Conservation (phyloP, 2,329 filamentous ascomycete genomes). For the Teratosphaeria nubilosa region DNA sequence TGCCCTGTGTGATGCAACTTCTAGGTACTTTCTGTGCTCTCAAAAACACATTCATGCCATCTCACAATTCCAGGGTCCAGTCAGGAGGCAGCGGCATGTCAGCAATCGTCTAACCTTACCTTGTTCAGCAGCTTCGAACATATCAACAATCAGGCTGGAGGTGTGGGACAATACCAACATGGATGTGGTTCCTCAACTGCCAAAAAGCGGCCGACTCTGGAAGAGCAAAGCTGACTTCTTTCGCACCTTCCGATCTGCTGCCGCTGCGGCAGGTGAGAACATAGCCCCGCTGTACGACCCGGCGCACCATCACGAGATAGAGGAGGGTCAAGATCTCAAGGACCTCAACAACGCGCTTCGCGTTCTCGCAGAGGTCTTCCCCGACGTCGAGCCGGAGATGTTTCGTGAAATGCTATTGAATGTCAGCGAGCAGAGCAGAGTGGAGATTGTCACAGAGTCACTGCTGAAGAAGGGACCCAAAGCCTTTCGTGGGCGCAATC, state of each 20-base stretch:
- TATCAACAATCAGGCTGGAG: background rate
- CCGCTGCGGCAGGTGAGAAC: slow-evolving; percentile 14
- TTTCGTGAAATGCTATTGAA: slow-evolving; percentile 70
- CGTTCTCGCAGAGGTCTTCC: slow-evolving; percentile 62
- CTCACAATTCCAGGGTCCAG: background rate
- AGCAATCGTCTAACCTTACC: background rate
- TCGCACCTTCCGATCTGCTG: slow-evolving; percentile 19
- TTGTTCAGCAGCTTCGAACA: background rate
- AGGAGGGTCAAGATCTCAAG: slow-evolving; percentile 48
- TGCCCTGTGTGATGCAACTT: background rate
- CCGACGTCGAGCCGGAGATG: slow-evolving; percentile 70
- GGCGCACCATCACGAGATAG: slow-evolving; percentile 4
- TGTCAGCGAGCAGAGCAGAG: slow-evolving; percentile 64
- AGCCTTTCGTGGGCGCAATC: slow-evolving; percentile 59
- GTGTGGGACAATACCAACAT: slow-evolving; percentile 6
- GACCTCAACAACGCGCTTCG: slow-evolving; percentile 62
- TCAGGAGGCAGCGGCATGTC: background rate
- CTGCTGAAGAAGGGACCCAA: slow-evolving; percentile 49
- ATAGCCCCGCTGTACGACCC: slow-evolving; percentile 20
- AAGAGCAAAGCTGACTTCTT: slow-evolving; percentile 26
- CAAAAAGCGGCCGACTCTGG: slow-evolving; percentile 19
- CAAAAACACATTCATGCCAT: background rate
- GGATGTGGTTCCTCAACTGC: slow-evolving; percentile 19
- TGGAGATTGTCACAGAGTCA: slow-evolving; percentile 67
- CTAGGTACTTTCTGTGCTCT: background rate